Conservation (phyloP, 371 early-diverging fungal genomes). For the Apophysomyces variabilis region DNA sequence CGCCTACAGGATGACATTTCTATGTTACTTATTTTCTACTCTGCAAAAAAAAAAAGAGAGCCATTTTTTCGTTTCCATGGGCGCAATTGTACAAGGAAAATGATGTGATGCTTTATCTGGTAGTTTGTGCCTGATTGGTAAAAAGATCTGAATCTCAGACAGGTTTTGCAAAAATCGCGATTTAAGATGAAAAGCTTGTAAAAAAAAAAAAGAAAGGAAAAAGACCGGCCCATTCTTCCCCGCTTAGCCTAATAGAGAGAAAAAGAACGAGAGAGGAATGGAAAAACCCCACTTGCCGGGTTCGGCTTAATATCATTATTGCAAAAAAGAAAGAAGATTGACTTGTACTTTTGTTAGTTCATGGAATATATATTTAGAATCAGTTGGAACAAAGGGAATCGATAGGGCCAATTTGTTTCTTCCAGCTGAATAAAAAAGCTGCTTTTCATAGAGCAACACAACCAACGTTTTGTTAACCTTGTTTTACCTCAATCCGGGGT, state of each 20-base stretch:
- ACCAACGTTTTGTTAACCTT: not conserved
- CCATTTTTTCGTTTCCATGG: not conserved
- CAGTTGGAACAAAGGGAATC: not conserved
- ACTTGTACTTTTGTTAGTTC: not conserved
- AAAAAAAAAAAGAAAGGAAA: not conserved
- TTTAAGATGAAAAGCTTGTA: not conserved
- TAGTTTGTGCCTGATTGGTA: conserved; percentile 11
- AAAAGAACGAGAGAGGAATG: too few relatives aligned
- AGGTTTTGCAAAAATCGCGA: conserved; percentile 3
- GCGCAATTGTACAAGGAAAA: conserved; percentile 6
- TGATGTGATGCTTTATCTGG: conserved; percentile 8
- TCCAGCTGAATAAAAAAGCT: not conserved
- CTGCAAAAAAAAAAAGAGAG: not conserved
- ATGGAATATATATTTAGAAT: not conserved
- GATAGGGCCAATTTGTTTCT: not conserved
- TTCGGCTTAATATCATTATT: too few relatives aligned
- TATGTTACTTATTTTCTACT: too few relatives aligned
- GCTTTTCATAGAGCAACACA: too few relatives aligned
- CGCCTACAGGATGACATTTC: not conserved
- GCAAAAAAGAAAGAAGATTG: too few relatives aligned
- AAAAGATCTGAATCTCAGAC: conserved; percentile 12
- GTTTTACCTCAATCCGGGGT: conserved; percentile 11
- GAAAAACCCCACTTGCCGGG: too few relatives aligned
- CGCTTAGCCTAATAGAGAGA: not conserved
- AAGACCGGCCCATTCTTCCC: not conserved